Evolutionary conservation across 768 basidiomycete species (phyloP), one percentile per base, ranked within the genome.

Genomic region (Termitomyces sp.): DNA sequence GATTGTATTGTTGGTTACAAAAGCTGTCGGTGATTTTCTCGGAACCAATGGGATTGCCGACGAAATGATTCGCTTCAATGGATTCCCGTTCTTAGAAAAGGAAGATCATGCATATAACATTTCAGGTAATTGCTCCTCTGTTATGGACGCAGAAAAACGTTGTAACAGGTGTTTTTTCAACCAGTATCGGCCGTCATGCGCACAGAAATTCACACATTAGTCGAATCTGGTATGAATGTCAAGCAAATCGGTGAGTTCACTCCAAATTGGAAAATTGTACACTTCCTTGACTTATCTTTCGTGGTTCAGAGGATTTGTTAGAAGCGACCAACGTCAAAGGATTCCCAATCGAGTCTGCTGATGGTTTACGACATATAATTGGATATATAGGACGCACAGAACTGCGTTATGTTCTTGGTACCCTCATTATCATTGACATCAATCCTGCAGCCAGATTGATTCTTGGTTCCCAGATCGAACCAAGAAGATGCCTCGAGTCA

Each of bases 1-100:
- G 97, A 98, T 99, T 66, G 94, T 97, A 1, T 80, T 98, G 30
- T 75, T 98, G 33, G 95, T 98, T 32, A 97, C 97, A 9, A 98
- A 98, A 71, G 94, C 94, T 13, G 96, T 98, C 24, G 93, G 94
- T 14, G 96, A 99, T 68, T 88, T 93, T 64, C 80, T 98, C 49
- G 95, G 94, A 24, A 92, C 87, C 7, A 90, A 82, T 45, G 97
- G 97, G 1, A 98, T 99, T 62, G 94, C 97, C 4, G 97, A 99
- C 61, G 92, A 97, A 66, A 92, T 89, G 82, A 99, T 99, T 65
- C 83, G 86, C 18, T 96, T 99, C 74, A 98, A 97, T 68, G 96
- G 95, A 9, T 98, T 89, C 74, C 97, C 97, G 0, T 94, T 95
- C 78, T 75, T 99, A 58, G 96, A 98, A 73, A 95, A 95, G 67